These are phyloP conservation scores for Lactifluus volemus DNA, from an alignment of 768 basidiomycete species.

Conservation along the genomic window DNA sequence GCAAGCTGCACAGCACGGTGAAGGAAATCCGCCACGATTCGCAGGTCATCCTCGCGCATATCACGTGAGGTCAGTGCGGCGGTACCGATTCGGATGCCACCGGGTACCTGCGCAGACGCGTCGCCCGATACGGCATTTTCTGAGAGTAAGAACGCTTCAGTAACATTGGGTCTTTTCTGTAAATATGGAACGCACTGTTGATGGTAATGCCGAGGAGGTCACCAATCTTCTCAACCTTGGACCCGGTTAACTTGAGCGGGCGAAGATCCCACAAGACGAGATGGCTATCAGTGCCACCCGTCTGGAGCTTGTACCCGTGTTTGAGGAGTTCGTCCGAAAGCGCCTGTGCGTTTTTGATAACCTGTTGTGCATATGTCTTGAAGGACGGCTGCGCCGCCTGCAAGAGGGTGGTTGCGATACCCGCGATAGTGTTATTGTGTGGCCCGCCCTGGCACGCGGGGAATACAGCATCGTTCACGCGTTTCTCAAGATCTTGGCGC, in stretches of 20 bases:
- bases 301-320: constrained; percentile 94
- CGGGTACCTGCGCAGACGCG: constrained; percentile 89
- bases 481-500: constrained; percentile 83
- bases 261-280: constrained; percentile 97
- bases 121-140: constrained; percentile 98
- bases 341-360: constrained; percentile 78
- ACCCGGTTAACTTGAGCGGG: constrained; percentile 91
- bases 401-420: constrained; percentile 83
- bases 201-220: constrained; percentile 95
- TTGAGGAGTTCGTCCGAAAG: constrained; percentile 63
- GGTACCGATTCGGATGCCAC: constrained; percentile 94
- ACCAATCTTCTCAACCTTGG: constrained; percentile 97
- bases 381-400: constrained; percentile 87
- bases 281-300: constrained; percentile 95
- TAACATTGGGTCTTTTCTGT: not conserved
- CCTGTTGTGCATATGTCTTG: constrained; percentile 90
- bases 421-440: constrained; percentile 98
- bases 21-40: constrained; percentile 80
- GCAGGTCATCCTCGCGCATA: constrained; percentile 84
- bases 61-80: constrained; percentile 91
- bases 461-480: constrained; percentile 97
- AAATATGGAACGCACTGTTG: constrained; percentile 56
- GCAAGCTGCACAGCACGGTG: constrained; percentile 93
- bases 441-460: constrained; percentile 99
- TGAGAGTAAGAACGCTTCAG: constrained; percentile 22